Conservation (phyloP, 768 basidiomycete genomes). For the Leucocoprinus birnbaumii region DNA sequence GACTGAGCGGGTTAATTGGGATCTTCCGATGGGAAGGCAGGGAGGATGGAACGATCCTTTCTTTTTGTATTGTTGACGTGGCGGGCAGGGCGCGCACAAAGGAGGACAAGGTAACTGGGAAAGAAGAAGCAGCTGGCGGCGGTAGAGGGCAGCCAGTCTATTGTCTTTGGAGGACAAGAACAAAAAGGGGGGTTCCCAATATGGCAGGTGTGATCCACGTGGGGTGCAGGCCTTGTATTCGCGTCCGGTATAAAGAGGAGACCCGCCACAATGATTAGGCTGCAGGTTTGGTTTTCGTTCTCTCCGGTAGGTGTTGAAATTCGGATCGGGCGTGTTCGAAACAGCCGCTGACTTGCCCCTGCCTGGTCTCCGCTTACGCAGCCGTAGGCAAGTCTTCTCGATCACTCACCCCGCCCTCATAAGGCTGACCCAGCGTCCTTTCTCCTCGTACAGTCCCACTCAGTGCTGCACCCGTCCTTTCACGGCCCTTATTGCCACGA, state of each 20-base stretch:
- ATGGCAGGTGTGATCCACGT: slow-evolving; percentile 2
- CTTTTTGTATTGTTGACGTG: slow-evolving; percentile 15
- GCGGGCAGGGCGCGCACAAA: background rate
- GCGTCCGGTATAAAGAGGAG: slow-evolving; percentile 8
- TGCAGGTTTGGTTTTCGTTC: slow-evolving; percentile 25
- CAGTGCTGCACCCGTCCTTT: slow-evolving; percentile 5
- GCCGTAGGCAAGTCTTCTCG: slow-evolving; percentile 12
- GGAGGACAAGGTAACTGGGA: slow-evolving; percentile 13
- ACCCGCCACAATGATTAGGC: background rate
- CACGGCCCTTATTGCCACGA: slow-evolving; percentile 15
- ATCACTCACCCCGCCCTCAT: slow-evolving; percentile 6
- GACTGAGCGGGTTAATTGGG: background rate
- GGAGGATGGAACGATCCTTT: slow-evolving; percentile 7
- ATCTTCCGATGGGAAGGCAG: slow-evolving; percentile 3
- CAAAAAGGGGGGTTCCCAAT: slow-evolving; percentile 14
- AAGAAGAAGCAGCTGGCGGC: slow-evolving; percentile 6
- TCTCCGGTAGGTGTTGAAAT: slow-evolving; percentile 14
- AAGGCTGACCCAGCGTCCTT: slow-evolving; percentile 13
- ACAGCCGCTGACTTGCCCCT: slow-evolving; percentile 12
- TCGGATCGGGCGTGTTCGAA: slow-evolving; percentile 9
- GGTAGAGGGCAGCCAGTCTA: slow-evolving; percentile 18
- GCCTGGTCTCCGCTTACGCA: slow-evolving; percentile 15
- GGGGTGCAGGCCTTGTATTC: background rate
- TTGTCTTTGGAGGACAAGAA: slow-evolving; percentile 17
- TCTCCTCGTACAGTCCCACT: slow-evolving; percentile 12